Base-by-base conservation (phyloP, 2,329 filamentous ascomycete species). In the Cladorrhinum sp. region DNA sequence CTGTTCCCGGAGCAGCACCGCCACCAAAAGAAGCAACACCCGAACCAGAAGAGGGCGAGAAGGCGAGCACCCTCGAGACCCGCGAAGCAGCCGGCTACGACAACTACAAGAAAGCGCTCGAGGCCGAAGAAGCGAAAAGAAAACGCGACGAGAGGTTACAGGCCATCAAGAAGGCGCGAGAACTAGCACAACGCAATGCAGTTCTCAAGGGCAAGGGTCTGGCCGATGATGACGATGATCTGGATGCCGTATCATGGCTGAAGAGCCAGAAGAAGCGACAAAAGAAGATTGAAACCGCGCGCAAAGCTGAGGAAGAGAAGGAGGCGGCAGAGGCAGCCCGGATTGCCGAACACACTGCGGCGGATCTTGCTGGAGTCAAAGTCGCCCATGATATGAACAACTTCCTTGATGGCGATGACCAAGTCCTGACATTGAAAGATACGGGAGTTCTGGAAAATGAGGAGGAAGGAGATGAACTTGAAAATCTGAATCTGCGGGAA, bases 341-440 rank as follows among this genome's bases (percentile, higher is more conserved):
- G 1, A 85, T 84, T 3, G 72, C 80, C 20, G 74, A 93, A 69
- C 96, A 97, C 73, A 93, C 91, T 0, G 85, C 91, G 3, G 89
- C 89, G 62, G 93, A 98, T 71, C 80, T 98, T 53, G 89, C 92
- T 0, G 95, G 93, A 38, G 87, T 99, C 68, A 95, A 91, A 72
- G 93, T 99, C 56, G 93, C 88, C 3, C 95, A 99, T 73, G 92
- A 96, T 72, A 76, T 93, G 61, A 85, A 85, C 3, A 85, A 90
- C 22, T 93, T 99, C 64, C 86, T 91, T 23, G 91, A 92, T 56
- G 89, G 85, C 18, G 87, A 91, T 61, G 93, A 96, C 61, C 92
- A 98, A 71, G 86, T 99, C 29, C 79, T 99, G 57, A 97, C 93
- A 0, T 82, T 99, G n/a, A 97, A 96, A 71, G 95, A 99, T 75